Evolutionary conservation across 306 rosid genomes (phyloP).

Genomic region (Argentina anserina): DNA sequence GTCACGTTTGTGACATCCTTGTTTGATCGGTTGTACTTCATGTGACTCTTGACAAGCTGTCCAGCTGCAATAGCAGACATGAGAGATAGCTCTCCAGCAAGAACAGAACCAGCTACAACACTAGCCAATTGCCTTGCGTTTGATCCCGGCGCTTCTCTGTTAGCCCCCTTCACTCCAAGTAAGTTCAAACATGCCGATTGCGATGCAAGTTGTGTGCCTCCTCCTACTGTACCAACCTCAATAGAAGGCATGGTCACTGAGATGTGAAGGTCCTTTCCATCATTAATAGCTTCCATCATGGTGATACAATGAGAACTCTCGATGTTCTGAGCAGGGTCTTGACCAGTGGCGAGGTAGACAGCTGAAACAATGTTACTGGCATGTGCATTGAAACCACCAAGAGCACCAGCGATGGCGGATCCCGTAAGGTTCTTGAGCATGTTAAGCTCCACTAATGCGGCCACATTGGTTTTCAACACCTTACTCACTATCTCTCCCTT

Average conservation of each 20-base stretch:
- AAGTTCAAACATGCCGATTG: constrained; percentile 85
- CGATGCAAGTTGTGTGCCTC: constrained; percentile 89
- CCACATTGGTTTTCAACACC: constrained; percentile 80
- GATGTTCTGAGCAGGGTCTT: constrained; percentile 91
- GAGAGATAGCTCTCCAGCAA: constrained; percentile 82
- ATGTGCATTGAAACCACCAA: constrained; percentile 93
- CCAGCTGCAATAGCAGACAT: constrained; percentile 89
- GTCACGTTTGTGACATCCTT: constrained; percentile 37
- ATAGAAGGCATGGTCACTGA: constrained; percentile 92
- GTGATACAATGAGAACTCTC: constrained; percentile 92
- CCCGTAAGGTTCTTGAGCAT: constrained; percentile 92
- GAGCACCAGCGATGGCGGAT: constrained; percentile 85
- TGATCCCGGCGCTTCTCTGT: constrained; percentile 65
- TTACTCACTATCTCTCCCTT: constrained; percentile 71
- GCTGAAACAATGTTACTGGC: constrained; percentile 88
- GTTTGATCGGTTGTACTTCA: constrained; percentile 76
- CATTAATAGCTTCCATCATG: constrained; percentile 80
- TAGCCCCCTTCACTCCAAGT: constrained; percentile 84
- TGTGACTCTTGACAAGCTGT: constrained; percentile 76
- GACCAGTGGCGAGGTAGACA: constrained; percentile 81
- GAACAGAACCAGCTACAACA: constrained; percentile 75
- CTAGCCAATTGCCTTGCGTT: constrained; percentile 62
- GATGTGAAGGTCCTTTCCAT: constrained; percentile 74
- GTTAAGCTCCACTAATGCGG: constrained; percentile 73
- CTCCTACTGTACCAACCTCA: constrained; percentile 89